These are phyloP conservation scores for Candida rishiriensis DNA, from an alignment of 805 yeast genomes.

Conservation along the genomic window DNA sequence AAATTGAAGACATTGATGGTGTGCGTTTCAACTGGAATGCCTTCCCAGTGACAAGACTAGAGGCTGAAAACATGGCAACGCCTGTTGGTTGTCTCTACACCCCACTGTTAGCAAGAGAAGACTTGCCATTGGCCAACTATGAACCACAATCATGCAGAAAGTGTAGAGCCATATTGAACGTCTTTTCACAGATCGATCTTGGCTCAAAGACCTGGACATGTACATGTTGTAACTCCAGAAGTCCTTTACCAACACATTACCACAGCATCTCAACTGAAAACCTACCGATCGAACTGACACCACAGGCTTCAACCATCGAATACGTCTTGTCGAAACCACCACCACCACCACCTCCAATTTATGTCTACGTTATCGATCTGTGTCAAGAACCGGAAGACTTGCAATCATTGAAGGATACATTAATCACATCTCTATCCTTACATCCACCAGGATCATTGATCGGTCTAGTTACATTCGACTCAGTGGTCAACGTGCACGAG, in stretches of 20 bases:
- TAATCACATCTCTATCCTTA: conserved; percentile 67
- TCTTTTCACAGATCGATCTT: conserved; percentile 76
- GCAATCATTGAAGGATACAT: conserved; percentile 75
- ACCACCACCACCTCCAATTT: conserved; percentile 76
- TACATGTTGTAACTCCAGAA: conserved; percentile 74
- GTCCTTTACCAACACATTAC: conserved; percentile 79
- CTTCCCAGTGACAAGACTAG: conserved; percentile 83
- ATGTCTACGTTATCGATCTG: conserved; percentile 79
- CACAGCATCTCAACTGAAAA: conserved; percentile 69
- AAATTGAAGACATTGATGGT: conserved; percentile 57
- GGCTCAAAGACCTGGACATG: conserved; percentile 79
- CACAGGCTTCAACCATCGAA: conserved; percentile 72
- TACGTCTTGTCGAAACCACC: conserved; percentile 64
- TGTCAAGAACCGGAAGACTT: conserved; percentile 89
- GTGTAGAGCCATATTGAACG: conserved; percentile 85
- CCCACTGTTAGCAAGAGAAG: conserved; percentile 80
- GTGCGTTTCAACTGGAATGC: conserved; percentile 79
- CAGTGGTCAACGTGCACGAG: conserved; percentile 88
- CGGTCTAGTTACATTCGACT: conserved; percentile 85
- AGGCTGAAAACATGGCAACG: conserved; percentile 86
- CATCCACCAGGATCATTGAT: conserved; percentile 88
- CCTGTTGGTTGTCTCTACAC: conserved; percentile 94
- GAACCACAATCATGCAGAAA: conserved; percentile 83
- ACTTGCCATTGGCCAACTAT: conserved; percentile 71
- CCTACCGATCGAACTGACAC: conserved; percentile 75